Base-by-base conservation (phyloP, 495 filamentous ascomycete genomes). In the Podospora australis region DNA sequence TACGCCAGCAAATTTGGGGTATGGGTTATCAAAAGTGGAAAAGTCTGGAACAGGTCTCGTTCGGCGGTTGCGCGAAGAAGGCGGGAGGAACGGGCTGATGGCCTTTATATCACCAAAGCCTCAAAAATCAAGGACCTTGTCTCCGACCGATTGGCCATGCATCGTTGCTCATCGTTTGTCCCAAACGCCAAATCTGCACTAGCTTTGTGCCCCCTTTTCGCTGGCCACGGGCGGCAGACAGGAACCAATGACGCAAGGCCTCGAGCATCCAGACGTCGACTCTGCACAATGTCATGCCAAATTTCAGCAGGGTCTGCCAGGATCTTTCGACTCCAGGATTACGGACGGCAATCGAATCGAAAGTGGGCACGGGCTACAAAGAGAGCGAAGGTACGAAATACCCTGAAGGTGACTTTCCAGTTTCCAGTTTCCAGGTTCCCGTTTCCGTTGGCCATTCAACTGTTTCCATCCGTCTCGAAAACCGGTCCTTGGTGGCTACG, bases 231-330 rank as follows among this genome's bases (percentile, higher is more conserved):
- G 9, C 6, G 19, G 5, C 17, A 40, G 17, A 22, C 38, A 6
- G 17, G 20, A 42, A 13, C 21, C 39, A 25, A 42, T 42, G 39
- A 42, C 39, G 39, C 39, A 42, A 42, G 11, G 17, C 6, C 21
- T 42, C 26, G 39, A 14, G 21, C 21, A 41, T 11, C 6, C 39
- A 41, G 39, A 23, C 39, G 39, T 39, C 20, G 38, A 11, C 16
- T 40, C 20, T 11, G 13, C 16, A 40, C 23, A n/a, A 40, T 16
- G 38, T 9, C 16, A 16, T 21, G 20, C 17, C 38, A 40, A 11
- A 14, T 40, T 40, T 40, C 38, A 40, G 38, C 38, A 40, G 38
- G 38, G 38, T 22, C 38, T 16, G 21, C 38, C 38, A 40, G 38
- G 38, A 20, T 23, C 38, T n/a, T n/a, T n/a, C n/a, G n/a, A n/a